These are phyloP conservation scores for Lipomyces orientalis DNA, from an alignment of 805 yeast species.

Conservation along the genomic window DNA sequence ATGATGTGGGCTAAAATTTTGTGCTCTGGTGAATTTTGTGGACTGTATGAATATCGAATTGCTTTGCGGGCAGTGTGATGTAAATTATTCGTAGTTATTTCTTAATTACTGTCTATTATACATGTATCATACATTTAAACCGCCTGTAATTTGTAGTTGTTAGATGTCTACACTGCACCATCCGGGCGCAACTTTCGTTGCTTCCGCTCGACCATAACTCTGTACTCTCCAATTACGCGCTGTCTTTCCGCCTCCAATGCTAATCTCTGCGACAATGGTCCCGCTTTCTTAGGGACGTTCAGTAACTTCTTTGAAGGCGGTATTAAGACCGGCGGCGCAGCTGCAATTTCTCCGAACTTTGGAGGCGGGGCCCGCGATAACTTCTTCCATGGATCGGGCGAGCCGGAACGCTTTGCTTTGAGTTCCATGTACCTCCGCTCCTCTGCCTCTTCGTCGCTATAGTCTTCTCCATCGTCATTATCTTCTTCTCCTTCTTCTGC, in stretches of 20 bases:
- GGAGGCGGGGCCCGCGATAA: conserved; percentile 41
- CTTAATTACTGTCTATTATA: not conserved
- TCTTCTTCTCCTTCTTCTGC: conserved; percentile 40
- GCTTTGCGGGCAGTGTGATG: not conserved
- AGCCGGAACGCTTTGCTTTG: conserved; percentile 37
- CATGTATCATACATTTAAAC: not conserved
- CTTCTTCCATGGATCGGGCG: conserved; percentile 53
- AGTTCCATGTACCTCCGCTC: conserved; percentile 39
- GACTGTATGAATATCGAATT: not conserved
- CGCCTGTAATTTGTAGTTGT: not conserved
- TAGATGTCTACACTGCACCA: not conserved
- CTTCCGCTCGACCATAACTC: conserved; percentile 41
- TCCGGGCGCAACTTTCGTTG: conserved; percentile 5
- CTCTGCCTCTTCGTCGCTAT: conserved; percentile 33
- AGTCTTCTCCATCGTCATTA: conserved; percentile 38
- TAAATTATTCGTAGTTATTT: not conserved
- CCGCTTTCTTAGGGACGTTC: conserved; percentile 51
- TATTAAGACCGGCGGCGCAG: conserved; percentile 50
- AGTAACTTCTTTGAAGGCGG: conserved; percentile 43
- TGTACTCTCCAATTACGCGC: conserved; percentile 46
- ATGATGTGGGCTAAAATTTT: not conserved
- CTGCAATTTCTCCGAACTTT: conserved; percentile 51
- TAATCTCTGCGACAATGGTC: conserved; percentile 48
- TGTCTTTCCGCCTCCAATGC: conserved; percentile 49
- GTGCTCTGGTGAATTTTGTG: not conserved